A percentile compares a stretch with the other conserved stretches of the same genome.
phyloP scores from a whole-genome alignment of 2,329 filamentous ascomycete species.

The Colletotrichum orbiculare region DNA sequence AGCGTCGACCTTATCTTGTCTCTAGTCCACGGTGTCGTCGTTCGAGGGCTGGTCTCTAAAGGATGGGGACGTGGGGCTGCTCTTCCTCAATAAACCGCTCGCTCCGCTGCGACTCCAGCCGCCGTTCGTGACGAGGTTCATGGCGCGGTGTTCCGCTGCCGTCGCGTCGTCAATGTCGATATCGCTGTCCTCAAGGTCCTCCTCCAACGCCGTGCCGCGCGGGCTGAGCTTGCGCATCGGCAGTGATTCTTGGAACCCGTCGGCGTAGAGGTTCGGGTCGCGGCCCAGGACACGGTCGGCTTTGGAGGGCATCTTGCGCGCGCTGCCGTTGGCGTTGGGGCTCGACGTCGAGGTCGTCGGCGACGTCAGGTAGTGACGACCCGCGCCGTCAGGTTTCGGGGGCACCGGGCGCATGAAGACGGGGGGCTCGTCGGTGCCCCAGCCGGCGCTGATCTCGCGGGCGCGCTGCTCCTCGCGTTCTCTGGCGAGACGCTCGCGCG shows the following conservation, averaged over 20 bases:
- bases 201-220: conserved; percentile 56
- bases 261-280: conserved; percentile 65
- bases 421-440: conserved; percentile 61
- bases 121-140: conserved; percentile 56
- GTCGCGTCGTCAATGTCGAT: conserved; percentile 52
- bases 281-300: conserved; percentile 69
- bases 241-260: conserved; percentile 55
- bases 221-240: conserved; percentile 60
- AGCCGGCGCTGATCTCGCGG: conserved; percentile 74
- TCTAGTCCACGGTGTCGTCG: conserved; percentile 34
- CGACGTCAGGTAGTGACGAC: conserved; percentile 42
- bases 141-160: conserved; percentile 54
- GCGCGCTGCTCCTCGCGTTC: conserved; percentile 70
- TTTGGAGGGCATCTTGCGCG: conserved; percentile 60
- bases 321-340: conserved; percentile 39
- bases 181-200: conserved; percentile 52
- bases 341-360: conserved; percentile 33
- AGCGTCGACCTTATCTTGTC: neutral
- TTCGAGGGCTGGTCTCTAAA: conserved; percentile 23
- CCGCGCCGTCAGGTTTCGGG: conserved; percentile 39
- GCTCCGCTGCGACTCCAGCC: conserved; percentile 54
- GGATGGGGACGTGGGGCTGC: conserved; percentile 39
- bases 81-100: conserved; percentile 55
- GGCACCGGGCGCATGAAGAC: conserved; percentile 37
- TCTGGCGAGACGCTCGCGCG: conserved; percentile 69